Percentiles rank a stretch among this genome's conserved stretches.
phyloP scores from a whole-genome alignment of 805 yeast genomes.

The Wickerhamomyces ciferrii region DNA sequence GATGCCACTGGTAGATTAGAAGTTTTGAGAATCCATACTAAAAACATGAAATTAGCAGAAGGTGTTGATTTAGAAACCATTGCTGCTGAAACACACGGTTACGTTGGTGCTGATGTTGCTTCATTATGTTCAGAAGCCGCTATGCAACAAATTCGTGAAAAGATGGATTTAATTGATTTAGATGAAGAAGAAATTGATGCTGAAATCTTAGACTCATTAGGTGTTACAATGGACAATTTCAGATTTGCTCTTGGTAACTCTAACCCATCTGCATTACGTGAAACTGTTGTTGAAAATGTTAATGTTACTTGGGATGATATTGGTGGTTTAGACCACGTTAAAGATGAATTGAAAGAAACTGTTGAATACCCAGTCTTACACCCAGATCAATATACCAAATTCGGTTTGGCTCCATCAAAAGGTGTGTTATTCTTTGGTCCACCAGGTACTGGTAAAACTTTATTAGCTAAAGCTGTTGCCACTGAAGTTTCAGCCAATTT shows the following conservation, averaged over 20 bases:
- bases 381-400: conserved; percentile 98
- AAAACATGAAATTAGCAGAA: conserved; percentile 93
- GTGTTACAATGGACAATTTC: conserved; percentile 98
- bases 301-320: conserved; percentile 99
- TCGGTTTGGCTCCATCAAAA: conserved; percentile 95
- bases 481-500: conserved; percentile 98
- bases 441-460: conserved; percentile 99
- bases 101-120: conserved; percentile 98
- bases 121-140: conserved; percentile 99
- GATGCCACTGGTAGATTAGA: conserved; percentile 98
- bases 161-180: conserved; percentile 95
- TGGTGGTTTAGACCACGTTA: conserved; percentile 96
- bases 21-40: conserved; percentile 94
- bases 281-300: conserved; percentile 97
- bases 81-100: conserved; percentile 98
- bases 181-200: conserved; percentile 98
- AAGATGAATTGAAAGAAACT: conserved; percentile 96
- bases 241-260: conserved; percentile 96
- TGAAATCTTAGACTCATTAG: conserved; percentile 90
- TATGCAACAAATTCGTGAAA: conserved; percentile 99
- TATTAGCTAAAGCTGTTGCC: conserved; percentile 98
- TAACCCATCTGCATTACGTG: conserved; percentile 98
- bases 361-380: conserved; percentile 98
- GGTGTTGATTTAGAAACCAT: conserved; percentile 95
- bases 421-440: conserved; percentile 99